Evolutionary conservation across 1,139 yeast genomes (phyloP).

Genomic region (Pichia sorboxylosa): DNA sequence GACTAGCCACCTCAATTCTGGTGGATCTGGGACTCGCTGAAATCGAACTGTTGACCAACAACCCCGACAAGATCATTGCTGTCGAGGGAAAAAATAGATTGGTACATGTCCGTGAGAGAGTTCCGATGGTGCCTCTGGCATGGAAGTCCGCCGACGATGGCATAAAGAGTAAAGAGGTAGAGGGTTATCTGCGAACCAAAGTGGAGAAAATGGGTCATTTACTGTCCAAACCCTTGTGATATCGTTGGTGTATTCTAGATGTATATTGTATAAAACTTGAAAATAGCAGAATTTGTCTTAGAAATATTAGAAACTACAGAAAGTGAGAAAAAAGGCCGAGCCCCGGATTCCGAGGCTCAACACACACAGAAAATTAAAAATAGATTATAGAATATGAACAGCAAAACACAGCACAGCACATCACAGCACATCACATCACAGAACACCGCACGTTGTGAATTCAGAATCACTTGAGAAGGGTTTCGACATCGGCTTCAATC

Average conservation of each 20-base stretch:
- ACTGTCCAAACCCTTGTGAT: slow-evolving; percentile 39
- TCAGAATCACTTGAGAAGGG: slow-evolving; percentile 11
- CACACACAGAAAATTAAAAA: too few species aligned
- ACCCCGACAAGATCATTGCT: slow-evolving; percentile 92
- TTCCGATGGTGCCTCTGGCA: slow-evolving; percentile 93
- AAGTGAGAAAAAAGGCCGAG: too few species aligned
- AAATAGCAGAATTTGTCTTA: too few species aligned
- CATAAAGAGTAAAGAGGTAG: slow-evolving; percentile 73
- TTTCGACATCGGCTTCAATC: slow-evolving; percentile 20
- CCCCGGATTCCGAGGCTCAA: too few species aligned
- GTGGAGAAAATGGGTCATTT: slow-evolving; percentile 96
- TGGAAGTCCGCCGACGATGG: slow-evolving; percentile 63
- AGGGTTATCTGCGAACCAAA: slow-evolving; percentile 85
- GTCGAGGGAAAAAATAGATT: slow-evolving; percentile 74
- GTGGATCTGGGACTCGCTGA: slow-evolving; percentile 66
- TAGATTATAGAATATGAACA: too few species aligned
- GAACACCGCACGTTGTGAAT: too few species aligned
- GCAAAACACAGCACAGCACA: too few species aligned
- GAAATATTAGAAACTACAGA: too few species aligned
- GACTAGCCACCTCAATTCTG: slow-evolving; percentile 86
- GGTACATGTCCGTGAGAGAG: slow-evolving; percentile 68
- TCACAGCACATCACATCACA: too few species aligned
- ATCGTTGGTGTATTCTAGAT: too few species aligned
- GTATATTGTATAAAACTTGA: too few species aligned
- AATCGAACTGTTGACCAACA: slow-evolving; percentile 77